These are phyloP conservation scores for Flaveria trinervia DNA, from an alignment of 129 eudicot genomes.

Conservation along the genomic window DNA sequence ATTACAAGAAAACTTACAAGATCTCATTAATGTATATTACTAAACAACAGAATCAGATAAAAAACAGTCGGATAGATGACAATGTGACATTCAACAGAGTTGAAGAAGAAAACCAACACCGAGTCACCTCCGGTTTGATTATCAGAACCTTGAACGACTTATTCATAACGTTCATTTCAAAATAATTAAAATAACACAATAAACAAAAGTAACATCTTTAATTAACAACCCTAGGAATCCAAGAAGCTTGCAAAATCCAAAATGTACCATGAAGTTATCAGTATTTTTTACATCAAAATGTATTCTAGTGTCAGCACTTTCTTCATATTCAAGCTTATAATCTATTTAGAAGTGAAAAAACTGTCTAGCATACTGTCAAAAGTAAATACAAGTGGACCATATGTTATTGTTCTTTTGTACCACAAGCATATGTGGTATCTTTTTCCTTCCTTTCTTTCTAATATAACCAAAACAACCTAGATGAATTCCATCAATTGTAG, in stretches of 20 bases:
- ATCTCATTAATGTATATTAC: no score
- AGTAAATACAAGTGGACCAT: constrained; percentile 37
- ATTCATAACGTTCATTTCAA: no score
- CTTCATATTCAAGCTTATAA: neutral
- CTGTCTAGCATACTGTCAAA: neutral
- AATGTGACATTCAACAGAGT: no score
- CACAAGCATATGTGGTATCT: constrained; percentile 31
- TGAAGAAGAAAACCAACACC: no score
- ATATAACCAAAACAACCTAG: constrained; percentile 32
- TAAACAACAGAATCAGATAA: no score
- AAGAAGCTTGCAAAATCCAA: constrained; percentile 2
- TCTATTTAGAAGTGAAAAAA: neutral
- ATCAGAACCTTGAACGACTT: no score
- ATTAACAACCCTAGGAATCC: neutral
- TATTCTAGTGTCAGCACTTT: neutral
- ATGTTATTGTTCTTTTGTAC: constrained; percentile 32
- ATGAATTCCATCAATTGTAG: constrained; percentile 26
- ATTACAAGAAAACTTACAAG: no score
- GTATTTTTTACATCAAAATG: neutral
- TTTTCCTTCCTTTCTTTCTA: constrained; percentile 14
- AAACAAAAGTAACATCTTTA: neutral
- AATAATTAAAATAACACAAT: neutral
- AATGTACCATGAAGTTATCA: neutral
- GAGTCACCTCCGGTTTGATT: no score
- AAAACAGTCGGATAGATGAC: no score